Percentiles rank a stretch among this genome's conserved stretches.
Conservation (phyloP, 768 basidiomycete genomes). For the Tylopilus balloui region DNA sequence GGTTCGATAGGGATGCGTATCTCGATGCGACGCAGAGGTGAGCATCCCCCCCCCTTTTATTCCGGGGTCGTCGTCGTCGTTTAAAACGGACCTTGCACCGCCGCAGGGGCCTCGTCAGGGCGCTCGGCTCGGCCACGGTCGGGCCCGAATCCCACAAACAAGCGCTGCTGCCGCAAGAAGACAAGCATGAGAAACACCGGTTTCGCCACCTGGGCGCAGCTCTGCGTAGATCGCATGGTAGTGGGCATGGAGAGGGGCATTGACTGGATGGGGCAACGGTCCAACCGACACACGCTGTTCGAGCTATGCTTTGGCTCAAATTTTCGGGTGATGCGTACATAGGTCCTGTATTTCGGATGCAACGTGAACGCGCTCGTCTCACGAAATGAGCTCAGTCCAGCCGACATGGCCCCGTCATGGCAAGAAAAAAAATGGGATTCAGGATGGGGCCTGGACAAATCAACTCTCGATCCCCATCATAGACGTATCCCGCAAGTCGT, state of each 20-base stretch:
- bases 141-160: slow-evolving; percentile 9
- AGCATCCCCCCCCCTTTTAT: background rate
- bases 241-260: background rate
- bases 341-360: too few species aligned
- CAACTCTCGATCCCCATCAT: slow-evolving; percentile 20
- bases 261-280: too few species aligned
- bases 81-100: too few species aligned
- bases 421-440: background rate
- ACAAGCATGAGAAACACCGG: background rate
- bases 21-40: slow-evolving; percentile 73
- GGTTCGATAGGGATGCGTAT: slow-evolving; percentile 59
- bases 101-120: slow-evolving; percentile 54
- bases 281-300: too few species aligned
- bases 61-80: too few species aligned
- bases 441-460: background rate
- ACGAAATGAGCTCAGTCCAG: too few species aligned
- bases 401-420: too few species aligned
- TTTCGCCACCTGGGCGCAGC: slow-evolving; percentile 1
- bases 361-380: too few species aligned
- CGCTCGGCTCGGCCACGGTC: slow-evolving; percentile 44
- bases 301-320: too few species aligned
- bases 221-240: slow-evolving; percentile 6
- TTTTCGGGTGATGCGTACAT: too few species aligned
- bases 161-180: slow-evolving; percentile 2
- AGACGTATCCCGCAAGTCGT: slow-evolving; percentile 21